These are phyloP conservation scores for Thielaviopsis euricoi DNA, from an alignment of 2,329 filamentous ascomycete genomes.

Conservation along the genomic window DNA sequence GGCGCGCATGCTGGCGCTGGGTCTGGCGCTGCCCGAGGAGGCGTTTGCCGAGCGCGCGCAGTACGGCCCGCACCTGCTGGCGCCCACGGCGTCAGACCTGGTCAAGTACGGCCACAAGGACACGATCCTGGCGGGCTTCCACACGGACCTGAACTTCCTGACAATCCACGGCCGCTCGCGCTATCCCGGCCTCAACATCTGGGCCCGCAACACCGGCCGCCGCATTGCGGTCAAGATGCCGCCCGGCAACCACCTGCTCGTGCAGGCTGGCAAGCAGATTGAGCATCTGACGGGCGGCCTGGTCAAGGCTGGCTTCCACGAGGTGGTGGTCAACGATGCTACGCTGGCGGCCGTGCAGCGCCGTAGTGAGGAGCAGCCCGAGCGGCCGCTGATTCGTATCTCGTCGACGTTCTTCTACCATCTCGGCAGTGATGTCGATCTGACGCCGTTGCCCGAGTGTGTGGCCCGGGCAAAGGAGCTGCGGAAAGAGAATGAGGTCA, in stretches of 20 bases:
- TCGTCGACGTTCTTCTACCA: slow-evolving; percentile 47
- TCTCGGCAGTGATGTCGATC: slow-evolving; percentile 37
- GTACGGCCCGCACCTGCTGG: slow-evolving; percentile 45
- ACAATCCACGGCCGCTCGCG: slow-evolving; percentile 48
- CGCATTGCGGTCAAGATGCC: slow-evolving; percentile 43
- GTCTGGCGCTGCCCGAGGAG: slow-evolving; percentile 33
- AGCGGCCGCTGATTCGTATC: slow-evolving; percentile 37
- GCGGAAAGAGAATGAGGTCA: slow-evolving; percentile 28
- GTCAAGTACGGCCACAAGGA: slow-evolving; percentile 33
- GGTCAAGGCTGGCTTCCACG: slow-evolving; percentile 45
- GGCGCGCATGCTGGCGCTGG: slow-evolving; percentile 41
- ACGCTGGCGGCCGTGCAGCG: slow-evolving; percentile 31
- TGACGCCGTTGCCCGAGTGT: slow-evolving; percentile 33
- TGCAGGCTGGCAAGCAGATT: slow-evolving; percentile 46
- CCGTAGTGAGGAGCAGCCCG: slow-evolving; percentile 25
- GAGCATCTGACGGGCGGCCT: slow-evolving; percentile 45
- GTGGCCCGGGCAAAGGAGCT: slow-evolving; percentile 27
- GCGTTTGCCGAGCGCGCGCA: slow-evolving; percentile 38
- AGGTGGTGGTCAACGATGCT: slow-evolving; percentile 40
- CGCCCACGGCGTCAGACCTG: slow-evolving; percentile 43
- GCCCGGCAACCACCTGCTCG: slow-evolving; percentile 38
- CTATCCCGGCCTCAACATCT: slow-evolving; percentile 45
- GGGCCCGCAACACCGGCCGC: slow-evolving; percentile 45
- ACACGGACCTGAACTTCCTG: slow-evolving; percentile 48
- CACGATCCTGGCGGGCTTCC: slow-evolving; percentile 46